Conservation (phyloP, 306 rosid genomes). For the Pyrus bretschneideri region DNA sequence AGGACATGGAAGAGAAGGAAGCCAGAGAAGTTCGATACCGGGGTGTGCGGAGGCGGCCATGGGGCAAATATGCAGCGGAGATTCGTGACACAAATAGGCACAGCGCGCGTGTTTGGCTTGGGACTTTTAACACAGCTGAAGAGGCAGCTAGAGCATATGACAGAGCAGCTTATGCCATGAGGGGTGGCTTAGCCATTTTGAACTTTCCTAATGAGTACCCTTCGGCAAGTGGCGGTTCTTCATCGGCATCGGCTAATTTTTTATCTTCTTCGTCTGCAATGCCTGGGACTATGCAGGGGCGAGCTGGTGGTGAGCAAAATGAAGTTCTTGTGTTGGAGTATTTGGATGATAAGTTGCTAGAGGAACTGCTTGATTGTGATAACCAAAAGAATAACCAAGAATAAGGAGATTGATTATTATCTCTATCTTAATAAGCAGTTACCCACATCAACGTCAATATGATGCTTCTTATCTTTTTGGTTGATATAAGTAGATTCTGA, state of each 20-base stretch:
- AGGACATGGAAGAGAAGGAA: slow-evolving; percentile 24
- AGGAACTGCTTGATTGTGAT: slow-evolving; percentile 75
- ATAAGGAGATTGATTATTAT: not conserved
- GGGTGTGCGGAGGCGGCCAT: slow-evolving; percentile 69
- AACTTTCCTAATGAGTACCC: slow-evolving; percentile 74
- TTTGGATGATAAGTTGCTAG: slow-evolving; percentile 64
- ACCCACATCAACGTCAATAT: not conserved
- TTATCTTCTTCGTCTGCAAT: slow-evolving; percentile 28
- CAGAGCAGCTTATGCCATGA: slow-evolving; percentile 75
- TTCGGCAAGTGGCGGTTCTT: slow-evolving; percentile 3
- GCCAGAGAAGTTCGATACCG: slow-evolving; percentile 43
- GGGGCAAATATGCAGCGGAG: slow-evolving; percentile 96
- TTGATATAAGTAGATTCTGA: slow-evolving; percentile 1
- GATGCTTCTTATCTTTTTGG: slow-evolving; percentile 1
- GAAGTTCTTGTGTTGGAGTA: slow-evolving; percentile 75
- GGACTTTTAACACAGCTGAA: slow-evolving; percentile 85
- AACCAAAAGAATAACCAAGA: slow-evolving; percentile 29
- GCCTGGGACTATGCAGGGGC: not conserved
- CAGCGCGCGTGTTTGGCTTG: slow-evolving; percentile 74
- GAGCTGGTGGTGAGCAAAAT: slow-evolving; percentile 1
- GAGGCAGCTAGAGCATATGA: slow-evolving; percentile 95
- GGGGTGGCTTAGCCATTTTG: slow-evolving; percentile 75
- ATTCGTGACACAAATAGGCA: slow-evolving; percentile 70
- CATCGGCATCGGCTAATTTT: slow-evolving; percentile 17
- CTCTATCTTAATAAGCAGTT: not conserved